Conservation (phyloP, 192 early-diverging fungal species). For the Entophlyctis luteolus region DNA sequence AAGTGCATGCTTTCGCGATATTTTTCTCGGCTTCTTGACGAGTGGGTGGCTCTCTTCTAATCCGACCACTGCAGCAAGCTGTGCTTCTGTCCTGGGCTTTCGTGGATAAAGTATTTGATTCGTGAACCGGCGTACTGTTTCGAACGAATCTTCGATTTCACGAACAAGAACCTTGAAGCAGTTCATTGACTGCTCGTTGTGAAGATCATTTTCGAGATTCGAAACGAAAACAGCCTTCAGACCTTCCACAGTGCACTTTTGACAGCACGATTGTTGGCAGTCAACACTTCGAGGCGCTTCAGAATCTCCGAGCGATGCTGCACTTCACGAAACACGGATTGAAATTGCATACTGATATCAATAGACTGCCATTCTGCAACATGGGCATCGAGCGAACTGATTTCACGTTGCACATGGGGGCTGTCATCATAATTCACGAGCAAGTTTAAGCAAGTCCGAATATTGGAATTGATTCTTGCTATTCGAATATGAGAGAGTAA, state of each 20-base stretch:
- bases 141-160: slow-evolving; percentile 14
- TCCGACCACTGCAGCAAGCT: slow-evolving; percentile 5
- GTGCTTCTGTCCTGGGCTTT: slow-evolving; percentile 1
- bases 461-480: slow-evolving; percentile 14
- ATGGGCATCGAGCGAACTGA: no score
- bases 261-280: slow-evolving; percentile 11
- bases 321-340: no score
- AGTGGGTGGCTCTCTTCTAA: not conserved
- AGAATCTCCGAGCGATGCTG: no score
- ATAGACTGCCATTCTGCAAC: no score
- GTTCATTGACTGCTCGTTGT: not conserved
- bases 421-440: not conserved
- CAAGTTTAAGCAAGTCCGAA: slow-evolving; percentile 4
- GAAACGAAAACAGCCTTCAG: not conserved
- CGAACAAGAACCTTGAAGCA: slow-evolving; percentile 1
- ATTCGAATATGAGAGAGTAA: not conserved
- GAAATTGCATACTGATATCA: no score
- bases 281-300: not conserved
- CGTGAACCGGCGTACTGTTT: slow-evolving; percentile 1
- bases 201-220: not conserved
- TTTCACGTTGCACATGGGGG: no score
- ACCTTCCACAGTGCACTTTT: slow-evolving; percentile 23
- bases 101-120: not conserved
- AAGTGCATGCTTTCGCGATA: slow-evolving; percentile 7
- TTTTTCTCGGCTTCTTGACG: not conserved